phyloP scores from a whole-genome alignment of 352 stramenopile species.

The Thalassiosira exigua region DNA sequence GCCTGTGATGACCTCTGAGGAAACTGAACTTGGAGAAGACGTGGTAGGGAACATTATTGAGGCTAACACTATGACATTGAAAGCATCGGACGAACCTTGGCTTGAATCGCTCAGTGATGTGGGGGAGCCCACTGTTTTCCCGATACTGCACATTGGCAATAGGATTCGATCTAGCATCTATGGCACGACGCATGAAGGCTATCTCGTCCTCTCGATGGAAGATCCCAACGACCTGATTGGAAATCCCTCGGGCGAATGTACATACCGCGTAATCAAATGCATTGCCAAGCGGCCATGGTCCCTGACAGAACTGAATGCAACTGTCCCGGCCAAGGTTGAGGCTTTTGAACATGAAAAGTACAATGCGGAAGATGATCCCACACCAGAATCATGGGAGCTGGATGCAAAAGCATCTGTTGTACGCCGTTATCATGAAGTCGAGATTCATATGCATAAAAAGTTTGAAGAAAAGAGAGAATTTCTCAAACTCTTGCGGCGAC shows the following conservation, averaged over 20 bases:
- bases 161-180: slow-evolving; percentile 34
- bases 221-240: not conserved
- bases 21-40: not conserved
- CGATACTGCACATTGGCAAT: slow-evolving; percentile 29
- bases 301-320: slow-evolving; percentile 45
- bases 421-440: slow-evolving; percentile 69
- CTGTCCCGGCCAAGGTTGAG: slow-evolving; percentile 29
- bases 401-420: slow-evolving; percentile 53
- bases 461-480: slow-evolving; percentile 46
- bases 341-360: not conserved
- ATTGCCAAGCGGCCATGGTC: slow-evolving; percentile 54
- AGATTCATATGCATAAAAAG: slow-evolving; percentile 75
- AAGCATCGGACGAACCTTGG: slow-evolving; percentile 18
- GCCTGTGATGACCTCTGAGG: too few species aligned
- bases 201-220: slow-evolving; percentile 28
- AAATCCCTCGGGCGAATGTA: too few species aligned
- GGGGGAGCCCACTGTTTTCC: slow-evolving; percentile 21
- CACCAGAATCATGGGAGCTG: slow-evolving; percentile 7
- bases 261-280: slow-evolving; percentile 26
- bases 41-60: not conserved
- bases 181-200: slow-evolving; percentile 42
- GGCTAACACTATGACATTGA: not conserved
- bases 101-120: slow-evolving; percentile 2
- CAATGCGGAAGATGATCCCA: not conserved
- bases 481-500: slow-evolving; percentile 4